A percentile compares a stretch with the other conserved stretches of the same genome.
Conservation (phyloP, 129 eudicot genomes). For the Pseudognaphalium luteoalbum region DNA sequence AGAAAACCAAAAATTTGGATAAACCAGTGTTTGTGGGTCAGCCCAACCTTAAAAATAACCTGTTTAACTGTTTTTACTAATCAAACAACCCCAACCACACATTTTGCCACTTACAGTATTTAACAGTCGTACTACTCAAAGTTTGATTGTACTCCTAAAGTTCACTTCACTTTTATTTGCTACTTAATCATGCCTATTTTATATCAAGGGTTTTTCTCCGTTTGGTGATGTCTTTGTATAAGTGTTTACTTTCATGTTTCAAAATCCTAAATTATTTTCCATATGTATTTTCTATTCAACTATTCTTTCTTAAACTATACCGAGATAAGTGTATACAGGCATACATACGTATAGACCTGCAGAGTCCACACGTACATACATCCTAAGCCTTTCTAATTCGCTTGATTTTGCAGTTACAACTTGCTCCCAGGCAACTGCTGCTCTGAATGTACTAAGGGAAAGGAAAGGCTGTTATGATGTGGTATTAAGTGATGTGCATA, state of each 20-base stretch:
- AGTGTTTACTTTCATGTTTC: not conserved
- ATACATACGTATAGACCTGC: not conserved
- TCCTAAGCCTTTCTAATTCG: not conserved
- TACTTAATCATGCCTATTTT: too few relatives aligned
- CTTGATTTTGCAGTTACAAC: slow-evolving; percentile 60
- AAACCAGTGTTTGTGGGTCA: not conserved
- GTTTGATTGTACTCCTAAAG: not conserved
- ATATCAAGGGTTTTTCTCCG: not conserved
- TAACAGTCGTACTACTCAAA: not conserved
- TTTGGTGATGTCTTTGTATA: not conserved
- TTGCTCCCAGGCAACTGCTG: slow-evolving; percentile 60
- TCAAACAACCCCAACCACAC: not conserved
- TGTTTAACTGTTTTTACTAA: not conserved
- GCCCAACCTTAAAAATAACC: not conserved
- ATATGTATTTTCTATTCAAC: not conserved
- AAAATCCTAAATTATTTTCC: not conserved
- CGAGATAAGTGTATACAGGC: too few relatives aligned
- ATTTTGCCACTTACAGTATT: not conserved
- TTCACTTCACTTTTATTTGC: not conserved
- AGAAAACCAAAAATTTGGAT: not conserved
- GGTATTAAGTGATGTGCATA: slow-evolving; percentile 75
- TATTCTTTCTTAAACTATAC: not conserved
- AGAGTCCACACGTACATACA: not conserved
- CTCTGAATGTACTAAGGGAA: slow-evolving; percentile 63
- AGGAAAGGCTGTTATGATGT: slow-evolving; percentile 62